A percentile compares a stretch with the other conserved stretches of the same genome.
Evolutionary conservation across 208 protist genomes (phyloP).

Genomic region (Blechomonas ayalai): DNA sequence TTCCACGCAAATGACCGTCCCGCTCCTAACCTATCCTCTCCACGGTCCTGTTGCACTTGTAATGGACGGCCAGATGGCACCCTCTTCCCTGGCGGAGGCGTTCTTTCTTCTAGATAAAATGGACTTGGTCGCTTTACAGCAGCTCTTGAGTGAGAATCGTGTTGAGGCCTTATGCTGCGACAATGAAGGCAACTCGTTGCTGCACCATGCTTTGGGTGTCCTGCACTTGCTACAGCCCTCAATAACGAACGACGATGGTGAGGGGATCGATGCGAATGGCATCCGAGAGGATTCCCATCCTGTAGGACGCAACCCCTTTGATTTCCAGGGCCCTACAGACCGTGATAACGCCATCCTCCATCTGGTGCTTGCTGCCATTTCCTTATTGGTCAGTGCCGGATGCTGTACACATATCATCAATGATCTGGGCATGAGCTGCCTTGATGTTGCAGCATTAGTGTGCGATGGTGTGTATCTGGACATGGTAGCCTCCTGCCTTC

Average conservation of each 20-base stretch:
- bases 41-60: no score
- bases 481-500: constrained; percentile 28
- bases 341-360: constrained; percentile 19
- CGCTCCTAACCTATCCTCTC: no score
- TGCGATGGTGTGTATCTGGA: constrained; percentile 29
- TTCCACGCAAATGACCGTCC: constrained; percentile 3
- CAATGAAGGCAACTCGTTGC: constrained; percentile 46
- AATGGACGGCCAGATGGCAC: no score
- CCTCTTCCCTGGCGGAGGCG: constrained; percentile 32
- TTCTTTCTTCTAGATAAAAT: constrained; percentile 61
- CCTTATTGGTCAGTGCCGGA: constrained; percentile 44
- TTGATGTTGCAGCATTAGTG: constrained; percentile 42
- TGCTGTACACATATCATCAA: constrained; percentile 21
- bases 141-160: constrained; percentile 27
- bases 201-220: constrained; percentile 40
- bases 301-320: neutral
- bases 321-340: constrained; percentile 1
- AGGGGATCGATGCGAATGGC: neutral
- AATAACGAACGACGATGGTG: neutral
- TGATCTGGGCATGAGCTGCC: constrained; percentile 29
- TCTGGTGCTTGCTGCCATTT: constrained; percentile 23
- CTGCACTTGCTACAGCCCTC: constrained; percentile 5
- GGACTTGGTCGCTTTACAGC: constrained; percentile 34
- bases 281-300: neutral
- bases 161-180: constrained; percentile 16